Evolutionary conservation across 305 asterid genomes (phyloP), one percentile per base, ranked within the genome.

Genomic region (Fraxinus xanthoxyloides): DNA sequence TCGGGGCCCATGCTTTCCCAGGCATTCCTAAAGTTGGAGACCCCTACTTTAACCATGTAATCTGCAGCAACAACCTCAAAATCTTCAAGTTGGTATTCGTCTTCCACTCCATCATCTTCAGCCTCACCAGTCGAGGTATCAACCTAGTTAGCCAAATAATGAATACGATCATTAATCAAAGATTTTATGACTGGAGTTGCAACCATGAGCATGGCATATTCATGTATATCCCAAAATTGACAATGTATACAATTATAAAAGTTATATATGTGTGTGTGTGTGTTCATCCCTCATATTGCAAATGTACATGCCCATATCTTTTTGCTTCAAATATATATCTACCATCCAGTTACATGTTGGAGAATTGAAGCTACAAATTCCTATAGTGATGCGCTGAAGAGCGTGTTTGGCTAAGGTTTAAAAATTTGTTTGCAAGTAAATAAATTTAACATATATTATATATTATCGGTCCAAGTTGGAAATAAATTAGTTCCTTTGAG

Each of bases 81-180:
- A 78, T 95, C 98, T 88, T 95, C 98, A 7, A 95, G 91, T 86
- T 95, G 98, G 90, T 95, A 95, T 82, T 95, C 98, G 83, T 95
- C 98, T 89, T 95, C 98, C 78, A 91, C 97, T 2, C 97, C 97
- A 82, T 95, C 98, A 21, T 95, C 98, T 83, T 95, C 98, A 43
- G 91, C 93, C 85, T 95, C 98, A 38, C 98, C 97, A 74, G 97
- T 93, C 35, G 98, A 88, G 80, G 94, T 80, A 87, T 95, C 98
- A 85, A 95, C 98, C 98, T 92, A 80, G 40, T 70, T 15, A 7
- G 43, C 74, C 79, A 80, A 74, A 54, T 59, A 70, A 70, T 38
- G 76, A 36, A 54, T 79, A 75, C 77, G 77, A 40, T 65, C 59
- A 19, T 24, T 19, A 73, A 72, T 38, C 7, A 48, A 74, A 72